Evolutionary conservation across 1,284 basidiomycete species (phyloP), one percentile per base, ranked within the genome.

Genomic region (Cutaneotrichosporon cutaneum): DNA sequence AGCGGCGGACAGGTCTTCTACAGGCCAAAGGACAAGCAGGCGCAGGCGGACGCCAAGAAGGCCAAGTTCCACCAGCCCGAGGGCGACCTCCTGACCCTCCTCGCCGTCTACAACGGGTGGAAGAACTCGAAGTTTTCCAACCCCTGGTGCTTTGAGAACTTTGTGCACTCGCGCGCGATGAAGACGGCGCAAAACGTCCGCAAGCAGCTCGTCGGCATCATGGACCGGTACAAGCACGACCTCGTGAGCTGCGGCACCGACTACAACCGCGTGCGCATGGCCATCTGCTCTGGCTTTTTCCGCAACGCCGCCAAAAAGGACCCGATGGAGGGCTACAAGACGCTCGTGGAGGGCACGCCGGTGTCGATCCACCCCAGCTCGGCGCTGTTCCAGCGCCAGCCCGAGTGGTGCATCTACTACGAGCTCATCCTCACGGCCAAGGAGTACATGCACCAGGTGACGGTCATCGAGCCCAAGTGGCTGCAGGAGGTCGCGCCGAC

Each of bases 51-150:
- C 48, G 77, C 68, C 6, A 66, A 82, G 18, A 83, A 89, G 27
- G 75, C 77, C 9, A 73, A 67, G 21, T 76, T 82, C 32, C 85
- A 89, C 66, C 77, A 76, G 22, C 92, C 95, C 0, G 96, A 99
- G 81, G 96, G 95, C 9, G 95, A 99, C 73, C 90, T 99, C 74
- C 82, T 99, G 52, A 99, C 95, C 7, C 81, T 99, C 32, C 81
- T 99, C 64, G 91, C 94, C 4, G 96, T 99, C 2, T 99, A 98
- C 82, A 99, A 99, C 69, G 95, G 92, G 9, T 99, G 96, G 96
- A 96, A 95, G 73, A 88, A 84, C 9, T 92, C 88, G 69, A 96
- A 92, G 76, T 99, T 95, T 76, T 92, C 90, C 55, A 94, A 93
- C 78, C 93, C 94, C 1, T 96, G 93, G 94, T 94, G 92, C 76